Base-by-base conservation (phyloP, 116 monocot species). In the Posidonia oceanica region DNA sequence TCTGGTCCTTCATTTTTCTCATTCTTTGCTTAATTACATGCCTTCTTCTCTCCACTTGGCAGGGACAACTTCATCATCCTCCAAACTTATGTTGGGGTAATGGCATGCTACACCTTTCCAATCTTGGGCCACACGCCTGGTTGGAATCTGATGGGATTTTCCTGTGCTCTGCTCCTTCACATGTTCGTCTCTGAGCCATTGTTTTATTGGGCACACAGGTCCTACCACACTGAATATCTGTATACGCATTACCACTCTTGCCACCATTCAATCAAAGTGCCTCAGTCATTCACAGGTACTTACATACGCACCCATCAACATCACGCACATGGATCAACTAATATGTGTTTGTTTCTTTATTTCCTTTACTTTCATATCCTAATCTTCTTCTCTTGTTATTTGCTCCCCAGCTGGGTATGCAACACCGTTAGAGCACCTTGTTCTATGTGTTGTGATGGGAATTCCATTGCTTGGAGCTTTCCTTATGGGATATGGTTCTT, bases 11-110 rank as follows among this genome's bases (percentile, higher is more conserved):
- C 0, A 10, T 39, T 36, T 36, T 17, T n/a, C 17, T 39, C 14
- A n/a, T 17, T 64, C 11, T 48, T 48, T 48, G 48, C 48, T 48
- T 10, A 48, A 7, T 8, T 48, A 7, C 7, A 29, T 29, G 29
- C 12, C 11, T 48, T 48, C 48, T 7, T 10, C 12, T 48, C 7
- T 48, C 2, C 12, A 12, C 7, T 7, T 39, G 58, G 15, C 79
- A 97, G 97, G 97, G 97, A 97, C 73, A 89, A 97, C 75, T 87
- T 85, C 20, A 60, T 97, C 36, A 85, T 97, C 11, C 77, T 89
- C 17, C 92, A 97, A 72, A 67, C 80, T 42, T 79, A 87, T 37
- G 55, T 95, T 13, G 94, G 76, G 38, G 76, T 75, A 17, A 23
- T 81, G 75, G 72, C 71, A 42, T 75, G 67, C 67, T 73, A 66